Base-by-base conservation (phyloP, 2,329 filamentous ascomycete genomes). In the Pezicula radicicola region DNA sequence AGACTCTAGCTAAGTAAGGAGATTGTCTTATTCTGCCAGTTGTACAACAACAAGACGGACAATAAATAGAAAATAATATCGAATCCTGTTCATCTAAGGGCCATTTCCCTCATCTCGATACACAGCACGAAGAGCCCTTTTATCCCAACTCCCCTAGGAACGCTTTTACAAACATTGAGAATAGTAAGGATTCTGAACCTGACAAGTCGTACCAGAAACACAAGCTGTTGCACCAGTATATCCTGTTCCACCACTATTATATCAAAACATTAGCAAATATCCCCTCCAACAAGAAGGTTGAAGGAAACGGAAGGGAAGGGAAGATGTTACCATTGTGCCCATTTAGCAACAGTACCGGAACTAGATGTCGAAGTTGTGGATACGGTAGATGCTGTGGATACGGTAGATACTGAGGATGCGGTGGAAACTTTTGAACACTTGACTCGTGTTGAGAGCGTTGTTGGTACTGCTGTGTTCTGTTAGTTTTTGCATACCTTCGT, bases 141-240 rank as follows among this genome's bases (percentile, higher is more conserved):
- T 5, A 21, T 21, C 21, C 21, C 21, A 5, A 21, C 5, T 21
- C 5, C 21, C 3, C 5, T 21, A 5, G 21, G 5, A 21, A 21
- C 21, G 21, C 21, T 21, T 30, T 45, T 45, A 45, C 13, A 51
- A 25, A 45, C 58, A 60, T 37, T 60, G 58, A 16, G 58, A 59
- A 48, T 61, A 61, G 42, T 54, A 60, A 4, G 15, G 25, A 27
- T 58, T 61, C 12, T 43, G 36, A 18, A 56, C 54, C 2, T 18
- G 43, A 41, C 58, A 61, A 12, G 50, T 51, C 16, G 53, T 52
- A 5, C 57, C 57, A 4, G 41, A 28, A 10, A 50, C 54, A 43
- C 60, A 62, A 19, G 47, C 50, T 2, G 46, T 61, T 16, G 39
- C 12, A 7, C 58, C 60, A 16, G 52, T 57, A 40, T 46, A 61